These are phyloP conservation scores for Phytophthora pluvialis DNA, from an alignment of 352 stramenopile genomes.

Conservation along the genomic window DNA sequence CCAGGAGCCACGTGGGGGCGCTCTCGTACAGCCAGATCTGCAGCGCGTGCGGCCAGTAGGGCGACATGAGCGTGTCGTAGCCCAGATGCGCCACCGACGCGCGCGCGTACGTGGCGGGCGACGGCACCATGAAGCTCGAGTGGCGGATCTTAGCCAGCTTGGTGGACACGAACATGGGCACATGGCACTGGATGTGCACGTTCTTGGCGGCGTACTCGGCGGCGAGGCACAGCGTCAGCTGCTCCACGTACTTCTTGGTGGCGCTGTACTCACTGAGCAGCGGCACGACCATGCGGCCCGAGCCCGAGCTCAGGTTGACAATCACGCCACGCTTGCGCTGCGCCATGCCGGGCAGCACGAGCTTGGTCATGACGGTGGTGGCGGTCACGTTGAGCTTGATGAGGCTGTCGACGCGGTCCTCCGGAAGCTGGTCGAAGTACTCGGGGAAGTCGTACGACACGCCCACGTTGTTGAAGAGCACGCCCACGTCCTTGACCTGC, in stretches of 20 bases:
- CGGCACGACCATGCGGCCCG: conserved; percentile 94
- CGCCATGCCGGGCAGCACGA: conserved; percentile 94
- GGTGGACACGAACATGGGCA: conserved; percentile 99
- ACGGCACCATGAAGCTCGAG: conserved; percentile 93
- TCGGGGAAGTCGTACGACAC: conserved; percentile 98
- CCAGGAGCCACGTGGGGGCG: conserved; percentile 86
- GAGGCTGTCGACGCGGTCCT: conserved; percentile 92
- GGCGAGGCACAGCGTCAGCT: conserved; percentile 96
- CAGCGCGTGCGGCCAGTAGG: conserved; percentile 96
- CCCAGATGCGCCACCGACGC: conserved; percentile 94
- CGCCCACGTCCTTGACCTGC: conserved; percentile 93
- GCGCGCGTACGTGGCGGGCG: conserved; percentile 90
- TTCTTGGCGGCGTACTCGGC: conserved; percentile 95
- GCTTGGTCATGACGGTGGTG: conserved; percentile 83
- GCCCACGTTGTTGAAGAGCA: conserved; percentile 99
- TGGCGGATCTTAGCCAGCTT: conserved; percentile 99
- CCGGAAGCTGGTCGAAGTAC: conserved; percentile 97
- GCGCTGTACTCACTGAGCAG: conserved; percentile 97
- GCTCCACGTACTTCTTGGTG: conserved; percentile 98
- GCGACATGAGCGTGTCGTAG: conserved; percentile 91
- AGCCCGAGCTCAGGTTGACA: conserved; percentile 98
- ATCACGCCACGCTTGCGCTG: conserved; percentile 95
- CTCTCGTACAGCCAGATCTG: conserved; percentile 95
- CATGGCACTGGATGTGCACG: conserved; percentile 96
- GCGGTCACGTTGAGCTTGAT: conserved; percentile 90